Conservation (phyloP, 2,329 filamentous ascomycete genomes). For the Nakataea oryzae region DNA sequence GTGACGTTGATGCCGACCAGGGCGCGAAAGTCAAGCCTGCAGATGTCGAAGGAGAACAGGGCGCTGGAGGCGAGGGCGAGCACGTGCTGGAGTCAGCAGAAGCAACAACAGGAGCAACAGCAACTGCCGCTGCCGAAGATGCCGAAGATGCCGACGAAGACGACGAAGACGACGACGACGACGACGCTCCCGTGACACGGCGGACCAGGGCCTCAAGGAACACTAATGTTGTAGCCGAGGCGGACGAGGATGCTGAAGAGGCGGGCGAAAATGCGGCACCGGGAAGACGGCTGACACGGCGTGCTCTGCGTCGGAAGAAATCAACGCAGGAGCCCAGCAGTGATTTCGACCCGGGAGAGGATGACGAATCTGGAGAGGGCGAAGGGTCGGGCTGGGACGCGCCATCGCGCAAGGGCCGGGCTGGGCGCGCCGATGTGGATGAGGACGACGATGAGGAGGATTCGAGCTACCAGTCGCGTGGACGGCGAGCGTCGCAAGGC, state of each 20-base stretch:
- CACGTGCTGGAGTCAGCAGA: conserved; percentile 7
- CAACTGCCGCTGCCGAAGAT: conserved; percentile 3
- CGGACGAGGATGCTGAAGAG: conserved; percentile 20
- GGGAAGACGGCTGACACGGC: conserved; percentile 37
- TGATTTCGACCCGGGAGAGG: conserved; percentile 44
- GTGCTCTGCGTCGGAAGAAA: conserved; percentile 32
- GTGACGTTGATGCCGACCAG: conserved; percentile 8
- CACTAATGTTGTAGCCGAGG: conserved; percentile 12
- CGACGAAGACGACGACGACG: conserved; percentile 19
- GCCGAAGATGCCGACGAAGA: conserved; percentile 16
- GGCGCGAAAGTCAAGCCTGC: background rate
- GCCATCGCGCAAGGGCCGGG: conserved; percentile 10
- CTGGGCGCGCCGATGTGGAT: conserved; percentile 23
- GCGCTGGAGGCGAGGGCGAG: conserved; percentile 14
- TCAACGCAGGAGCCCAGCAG: conserved; percentile 43
- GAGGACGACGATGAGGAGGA: conserved; percentile 33
- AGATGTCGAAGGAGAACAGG: conserved; percentile 1
- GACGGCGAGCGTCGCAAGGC: conserved; percentile 25
- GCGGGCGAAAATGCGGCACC: conserved; percentile 12
- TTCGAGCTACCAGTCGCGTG: conserved; percentile 39
- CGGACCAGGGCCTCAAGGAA: conserved; percentile 19
- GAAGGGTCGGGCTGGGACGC: conserved; percentile 27
- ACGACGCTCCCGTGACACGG: conserved; percentile 33
- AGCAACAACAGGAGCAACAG: background rate
- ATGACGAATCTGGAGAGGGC: conserved; percentile 46